These are phyloP conservation scores for Pythium folliculosum DNA, from an alignment of 352 stramenopile species.

Conservation along the genomic window DNA sequence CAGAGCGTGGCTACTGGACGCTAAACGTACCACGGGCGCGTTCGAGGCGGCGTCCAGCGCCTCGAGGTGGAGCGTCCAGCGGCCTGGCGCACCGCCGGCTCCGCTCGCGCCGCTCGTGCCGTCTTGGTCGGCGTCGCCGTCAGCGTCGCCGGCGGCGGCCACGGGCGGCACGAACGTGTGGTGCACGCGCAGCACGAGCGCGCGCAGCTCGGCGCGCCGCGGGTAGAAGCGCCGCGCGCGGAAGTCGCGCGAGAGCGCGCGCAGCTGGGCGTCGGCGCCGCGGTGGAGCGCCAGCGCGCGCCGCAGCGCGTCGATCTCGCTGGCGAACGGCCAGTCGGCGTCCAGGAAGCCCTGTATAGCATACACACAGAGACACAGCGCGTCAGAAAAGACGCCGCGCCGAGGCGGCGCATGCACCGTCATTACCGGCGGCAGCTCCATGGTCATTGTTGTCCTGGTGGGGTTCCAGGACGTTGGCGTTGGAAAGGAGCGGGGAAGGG, in stretches of 20 bases:
- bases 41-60: constrained; percentile 39
- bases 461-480: background rate
- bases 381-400: too few relatives aligned
- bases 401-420: too few relatives aligned
- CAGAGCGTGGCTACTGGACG: too few relatives aligned
- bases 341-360: constrained; percentile 50
- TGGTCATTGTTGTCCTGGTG: background rate
- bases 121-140: constrained; percentile 12
- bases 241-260: constrained; percentile 53
- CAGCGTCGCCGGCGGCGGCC: constrained; percentile 31
- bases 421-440: background rate
- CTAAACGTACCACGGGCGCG: constrained; percentile 46
- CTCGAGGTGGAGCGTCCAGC: constrained; percentile 72
- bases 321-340: constrained; percentile 50
- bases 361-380: background rate
- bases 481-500: too few relatives aligned
- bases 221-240: constrained; percentile 65
- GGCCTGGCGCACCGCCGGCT: constrained; percentile 30
- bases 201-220: constrained; percentile 45
- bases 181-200: constrained; percentile 57
- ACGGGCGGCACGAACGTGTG: constrained; percentile 62
- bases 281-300: constrained; percentile 46
- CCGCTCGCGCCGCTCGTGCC: background rate
- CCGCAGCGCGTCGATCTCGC: constrained; percentile 58
- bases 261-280: constrained; percentile 47